Evolutionary conservation across 306 rosid species (phyloP), one percentile per base, ranked within the genome.

Genomic region (Chamaecrista fasciculata): DNA sequence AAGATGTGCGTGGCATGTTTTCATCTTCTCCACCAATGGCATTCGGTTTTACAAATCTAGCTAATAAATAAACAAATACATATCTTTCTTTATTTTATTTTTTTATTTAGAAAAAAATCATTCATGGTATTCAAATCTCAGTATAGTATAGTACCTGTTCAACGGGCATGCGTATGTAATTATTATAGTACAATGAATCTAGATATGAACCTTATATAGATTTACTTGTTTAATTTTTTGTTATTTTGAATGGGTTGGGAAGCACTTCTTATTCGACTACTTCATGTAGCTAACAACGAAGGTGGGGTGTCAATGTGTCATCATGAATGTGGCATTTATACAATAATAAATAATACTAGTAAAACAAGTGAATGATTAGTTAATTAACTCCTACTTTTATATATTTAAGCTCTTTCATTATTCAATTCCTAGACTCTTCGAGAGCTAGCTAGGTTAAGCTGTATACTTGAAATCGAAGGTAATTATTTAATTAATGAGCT

Each of bases 1-100:
- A 19, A 64, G 82, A 74, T 75, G 85, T 70, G 83, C 50, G 5
- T 57, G 66, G 72, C 85, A 78, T 74, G 81, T 62, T 71, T 74
- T 37, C 37, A 37, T 37, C 66, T 59, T 74, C 49, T 58, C 74
- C 72, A 25, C 81, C 79, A 72, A 71, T 72, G 40, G 18, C 25
- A 53, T 60, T 80, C 61, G 14, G 66, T 55, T 20, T 33, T 75
- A 53, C 36, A 79, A 67, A 67, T 63, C 63, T 72, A 29, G 46
- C 61, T 29, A 57, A 39, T 75, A 10, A 34, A 31, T 8, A 46
- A 8, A 47, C 25, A 43, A 33, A 20, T 69, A 9, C 70, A 47
- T 23, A n/a, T 66, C 33, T 77, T 76, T 9, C 44, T 33, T 8
- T 4, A n/a, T 18, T 47, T 16, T 2, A 33, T 33, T 25, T 14